Base-by-base conservation (phyloP, 106 monocot genomes). In the Platanthera zijinensis region DNA sequence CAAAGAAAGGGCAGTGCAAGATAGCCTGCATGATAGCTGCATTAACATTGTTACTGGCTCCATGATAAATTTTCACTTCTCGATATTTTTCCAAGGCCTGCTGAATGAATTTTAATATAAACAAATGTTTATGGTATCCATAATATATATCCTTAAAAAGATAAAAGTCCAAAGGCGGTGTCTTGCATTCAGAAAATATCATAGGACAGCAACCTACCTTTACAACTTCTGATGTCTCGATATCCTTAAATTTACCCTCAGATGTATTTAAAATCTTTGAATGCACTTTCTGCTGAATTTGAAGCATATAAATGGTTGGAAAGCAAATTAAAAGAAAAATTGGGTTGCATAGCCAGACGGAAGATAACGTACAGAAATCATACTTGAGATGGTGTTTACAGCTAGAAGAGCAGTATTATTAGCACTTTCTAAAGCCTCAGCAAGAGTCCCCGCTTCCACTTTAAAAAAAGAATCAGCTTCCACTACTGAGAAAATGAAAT, bases 401-500 rank as follows among this genome's bases (percentile, higher is more conserved):
- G 91, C 83, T 82, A 87, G 72, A 32, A 91, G 82, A 28, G 86
- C 91, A 85, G 91, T 87, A 87, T 94, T 91, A 77, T 97, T 93
- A 73, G 79, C 84, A 82, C 86, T 91, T 80, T 89, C 89, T 79
- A 97, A 82, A 77, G 96, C 96, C 78, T 93, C 96, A 19, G 84
- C 89, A 68, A 97, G 84, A 45, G 96, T 93, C 83, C 84, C 86
- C 21, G 76, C 79, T 86, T 96, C 89, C 22, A 71, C 82, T 84
- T 89, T 86, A 61, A 93, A 88, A 71, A 93, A 87, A 76, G 87
- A 76, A 87, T 97, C 91, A 1, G 85, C 84, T 80, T 93, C 93
- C 73, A 97, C 82, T 74, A 89, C 96, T 97, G 76, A 18, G 71
- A 76, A 45, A 75, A 73, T 71, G 10, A 52, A 51, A 64, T 76